Conservation (phyloP, 192 early-diverging fungal species). For the Coemansia sp. region DNA sequence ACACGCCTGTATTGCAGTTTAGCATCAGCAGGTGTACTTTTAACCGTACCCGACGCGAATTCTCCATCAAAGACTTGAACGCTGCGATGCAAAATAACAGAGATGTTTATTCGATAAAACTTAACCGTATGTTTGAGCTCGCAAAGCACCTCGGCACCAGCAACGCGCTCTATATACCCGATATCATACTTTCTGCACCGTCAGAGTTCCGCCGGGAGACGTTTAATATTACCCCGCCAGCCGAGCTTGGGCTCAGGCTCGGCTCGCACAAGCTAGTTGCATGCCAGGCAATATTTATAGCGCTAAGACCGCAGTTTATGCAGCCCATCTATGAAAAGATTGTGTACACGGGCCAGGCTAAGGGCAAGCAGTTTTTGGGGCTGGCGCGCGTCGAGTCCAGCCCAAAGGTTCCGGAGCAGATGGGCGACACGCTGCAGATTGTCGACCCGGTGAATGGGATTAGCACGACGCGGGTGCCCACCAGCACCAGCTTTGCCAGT, state of each 20-base stretch:
- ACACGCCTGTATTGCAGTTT: background rate
- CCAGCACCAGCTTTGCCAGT: too few relatives aligned
- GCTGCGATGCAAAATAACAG: background rate
- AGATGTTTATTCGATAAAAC: background rate
- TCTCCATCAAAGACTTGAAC: too few relatives aligned
- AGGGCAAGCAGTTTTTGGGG: conserved; percentile 3
- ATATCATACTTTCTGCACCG: background rate
- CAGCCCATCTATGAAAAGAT: conserved; percentile 6
- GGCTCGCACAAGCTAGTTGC: background rate
- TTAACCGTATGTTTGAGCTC: background rate
- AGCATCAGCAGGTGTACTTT: too few relatives aligned
- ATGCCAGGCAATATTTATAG: background rate
- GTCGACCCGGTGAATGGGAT: conserved; percentile 3
- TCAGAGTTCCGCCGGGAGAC: background rate
- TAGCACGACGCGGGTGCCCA: background rate
- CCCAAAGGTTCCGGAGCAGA: background rate
- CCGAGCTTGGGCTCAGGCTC: background rate
- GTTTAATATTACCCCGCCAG: background rate
- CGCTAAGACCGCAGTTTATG: conserved; percentile 11
- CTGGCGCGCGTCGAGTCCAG: background rate
- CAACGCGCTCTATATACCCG: background rate
- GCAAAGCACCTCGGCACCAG: background rate
- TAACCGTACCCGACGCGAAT: too few relatives aligned
- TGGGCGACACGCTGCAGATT: background rate
- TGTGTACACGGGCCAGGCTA: conserved; percentile 11